These are phyloP conservation scores for Aspergillus niger DNA, from an alignment of 2,329 filamentous ascomycete species.

Conservation along the genomic window DNA sequence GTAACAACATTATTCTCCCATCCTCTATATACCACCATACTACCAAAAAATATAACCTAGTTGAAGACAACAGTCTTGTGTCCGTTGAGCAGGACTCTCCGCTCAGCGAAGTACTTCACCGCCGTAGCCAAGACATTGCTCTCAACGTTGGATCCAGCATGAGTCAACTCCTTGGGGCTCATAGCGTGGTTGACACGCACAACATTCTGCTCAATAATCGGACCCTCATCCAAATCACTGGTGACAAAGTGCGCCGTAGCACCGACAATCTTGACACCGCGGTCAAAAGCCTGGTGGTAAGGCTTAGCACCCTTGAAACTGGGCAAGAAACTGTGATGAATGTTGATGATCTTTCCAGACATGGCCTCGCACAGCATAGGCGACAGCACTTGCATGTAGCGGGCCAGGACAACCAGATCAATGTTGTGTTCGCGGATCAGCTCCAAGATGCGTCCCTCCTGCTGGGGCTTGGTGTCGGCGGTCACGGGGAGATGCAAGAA, in stretches of 20 bases:
- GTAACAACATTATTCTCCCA: not conserved
- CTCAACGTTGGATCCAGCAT: constrained; percentile 81
- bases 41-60: constrained; percentile 28
- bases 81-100: constrained; percentile 74
- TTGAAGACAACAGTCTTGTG: constrained; percentile 79
- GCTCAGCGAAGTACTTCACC: constrained; percentile 81
- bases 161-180: constrained; percentile 73
- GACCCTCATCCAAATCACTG: constrained; percentile 80
- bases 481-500: constrained; percentile 81
- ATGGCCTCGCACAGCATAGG: constrained; percentile 74
- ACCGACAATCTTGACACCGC: constrained; percentile 85
- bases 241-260: constrained; percentile 86
- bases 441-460: constrained; percentile 71
- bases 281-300: constrained; percentile 84
- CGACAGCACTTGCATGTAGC: constrained; percentile 86
- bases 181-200: constrained; percentile 74
- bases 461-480: constrained; percentile 72
- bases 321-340: constrained; percentile 84
- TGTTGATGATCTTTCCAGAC: constrained; percentile 88
- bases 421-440: constrained; percentile 69
- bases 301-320: constrained; percentile 87
- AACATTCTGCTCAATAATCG: constrained; percentile 84
- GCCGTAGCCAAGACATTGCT: constrained; percentile 78
- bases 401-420: constrained; percentile 77
- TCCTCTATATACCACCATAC: not conserved